Evolutionary conservation across 1,284 basidiomycete species (phyloP).

Genomic region (Tilletia caries): DNA sequence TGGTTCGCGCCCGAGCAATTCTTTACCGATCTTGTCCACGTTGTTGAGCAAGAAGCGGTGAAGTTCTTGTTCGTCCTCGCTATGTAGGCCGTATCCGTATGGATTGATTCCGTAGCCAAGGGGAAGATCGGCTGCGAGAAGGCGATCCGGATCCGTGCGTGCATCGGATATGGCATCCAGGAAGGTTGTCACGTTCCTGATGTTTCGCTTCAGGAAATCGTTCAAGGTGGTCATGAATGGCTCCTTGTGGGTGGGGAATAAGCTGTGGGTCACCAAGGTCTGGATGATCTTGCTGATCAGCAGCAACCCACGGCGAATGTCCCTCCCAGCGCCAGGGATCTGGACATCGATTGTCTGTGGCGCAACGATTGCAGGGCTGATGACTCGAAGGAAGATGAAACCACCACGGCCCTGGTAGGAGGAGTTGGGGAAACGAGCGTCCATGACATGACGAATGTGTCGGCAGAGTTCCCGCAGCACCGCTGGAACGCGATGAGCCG

Average conservation of each 20-base stretch:
- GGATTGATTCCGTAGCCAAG: conserved; percentile 46
- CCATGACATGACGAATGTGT: conserved; percentile 44
- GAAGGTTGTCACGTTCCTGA: conserved; percentile 46
- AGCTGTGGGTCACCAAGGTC: conserved; percentile 45
- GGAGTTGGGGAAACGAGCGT: conserved; percentile 42
- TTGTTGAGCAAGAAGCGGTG: conserved; percentile 45
- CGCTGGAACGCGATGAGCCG: conserved; percentile 43
- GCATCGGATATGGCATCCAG: conserved; percentile 47
- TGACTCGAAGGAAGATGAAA: conserved; percentile 49
- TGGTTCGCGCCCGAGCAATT: conserved; percentile 26
- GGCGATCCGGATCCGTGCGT: conserved; percentile 42
- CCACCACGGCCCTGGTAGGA: conserved; percentile 48
- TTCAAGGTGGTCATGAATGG: conserved; percentile 47
- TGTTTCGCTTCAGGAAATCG: conserved; percentile 46
- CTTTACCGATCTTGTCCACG: conserved; percentile 42
- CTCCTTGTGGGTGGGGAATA: conserved; percentile 47
- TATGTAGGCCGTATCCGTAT: conserved; percentile 40
- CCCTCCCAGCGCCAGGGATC: conserved; percentile 36
- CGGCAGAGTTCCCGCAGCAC: conserved; percentile 49
- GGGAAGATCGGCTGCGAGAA: conserved; percentile 46
- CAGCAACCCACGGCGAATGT: conserved; percentile 41
- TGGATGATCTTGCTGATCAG: conserved; percentile 48
- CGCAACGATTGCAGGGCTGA: conserved; percentile 45
- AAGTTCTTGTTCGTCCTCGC: conserved; percentile 34
- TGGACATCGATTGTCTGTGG: conserved; percentile 50